Conservation (phyloP, 2,329 filamentous ascomycete genomes). For the Emmonsia crescens region DNA sequence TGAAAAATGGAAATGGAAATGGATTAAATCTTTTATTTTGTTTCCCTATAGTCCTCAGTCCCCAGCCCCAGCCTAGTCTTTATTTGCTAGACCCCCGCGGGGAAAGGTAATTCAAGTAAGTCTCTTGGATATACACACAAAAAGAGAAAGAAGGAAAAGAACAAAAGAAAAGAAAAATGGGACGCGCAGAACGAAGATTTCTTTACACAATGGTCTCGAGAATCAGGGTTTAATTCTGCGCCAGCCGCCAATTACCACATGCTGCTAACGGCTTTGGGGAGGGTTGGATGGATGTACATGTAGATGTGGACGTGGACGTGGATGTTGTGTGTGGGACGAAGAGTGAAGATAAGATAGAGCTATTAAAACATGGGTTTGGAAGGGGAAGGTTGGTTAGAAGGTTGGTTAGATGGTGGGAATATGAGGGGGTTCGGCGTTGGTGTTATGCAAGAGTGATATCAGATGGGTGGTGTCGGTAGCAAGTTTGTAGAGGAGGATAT, state of each 20-base stretch:
- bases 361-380: conserved; percentile 33
- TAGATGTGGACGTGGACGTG: not conserved
- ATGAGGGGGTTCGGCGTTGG: not conserved
- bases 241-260: not conserved
- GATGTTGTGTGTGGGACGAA: conserved; percentile 8
- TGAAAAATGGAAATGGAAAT: not conserved
- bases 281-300: not conserved
- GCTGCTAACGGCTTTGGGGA: not conserved
- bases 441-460: not conserved
- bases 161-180: not conserved
- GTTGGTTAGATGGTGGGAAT: not conserved
- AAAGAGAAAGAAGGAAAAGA: not conserved
- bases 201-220: not conserved
- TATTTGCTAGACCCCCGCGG: not conserved
- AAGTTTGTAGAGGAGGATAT: not conserved
- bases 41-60: not conserved
- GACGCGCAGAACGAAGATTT: not conserved
- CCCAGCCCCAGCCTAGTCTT: too few relatives aligned
- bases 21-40: not conserved
- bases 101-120: not conserved
- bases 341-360: conserved; percentile 25
- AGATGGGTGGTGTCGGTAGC: not conserved
- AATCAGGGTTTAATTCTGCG: not conserved
- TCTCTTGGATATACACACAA: not conserved
- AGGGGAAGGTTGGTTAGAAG: conserved; percentile 12